Evolutionary conservation across 306 rosid genomes (phyloP), one percentile per base, ranked within the genome.

Genomic region (Morella rubra): DNA sequence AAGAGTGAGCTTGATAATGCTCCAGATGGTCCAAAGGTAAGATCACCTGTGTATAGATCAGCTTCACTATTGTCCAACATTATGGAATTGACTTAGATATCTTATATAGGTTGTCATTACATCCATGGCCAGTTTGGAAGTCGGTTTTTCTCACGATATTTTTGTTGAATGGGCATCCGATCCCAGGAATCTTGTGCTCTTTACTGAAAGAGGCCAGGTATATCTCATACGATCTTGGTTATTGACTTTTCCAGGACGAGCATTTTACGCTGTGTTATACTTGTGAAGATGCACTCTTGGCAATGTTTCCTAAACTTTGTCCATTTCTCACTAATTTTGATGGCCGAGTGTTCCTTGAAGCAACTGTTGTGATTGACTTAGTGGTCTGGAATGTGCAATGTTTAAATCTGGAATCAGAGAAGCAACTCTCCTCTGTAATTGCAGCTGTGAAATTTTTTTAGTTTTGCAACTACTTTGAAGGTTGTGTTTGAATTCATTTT

Each of bases 81-180:
- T 74, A 51, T 14, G 73, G 60, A 13, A 73, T 47, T 75, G 76
- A 76, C 82, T 69, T 51, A 4, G 62, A 46, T 61, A 59, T 86
- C 53, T 73, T 61, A 11, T 76, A 62, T 76, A 95, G 98, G 97
- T 95, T 81, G 97, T 95, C 81, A 79, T 95, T 80, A 90, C 97
- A 69, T 95, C 99, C 61, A 95, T 95, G 99, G 99, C 97, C 69
- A 95, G 99, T 86, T 87, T 95, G 88, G 99, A 95, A 86, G 97
- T 96, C 7, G 99, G 99, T 49, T 95, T 90, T 82, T 95, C 99
- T 69, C 99, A 92, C 65, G 99, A 95, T 86, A 89, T 95, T 82
- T 95, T 92, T 79, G 91, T 89, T 46, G 99, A 95, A 50, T 95
- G 97, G 99, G 97, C 91, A 16, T 84, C 81, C 44, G 99, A 92